Conservation (phyloP, 2,329 filamentous ascomycete genomes). For the Podosphaera fusca region DNA sequence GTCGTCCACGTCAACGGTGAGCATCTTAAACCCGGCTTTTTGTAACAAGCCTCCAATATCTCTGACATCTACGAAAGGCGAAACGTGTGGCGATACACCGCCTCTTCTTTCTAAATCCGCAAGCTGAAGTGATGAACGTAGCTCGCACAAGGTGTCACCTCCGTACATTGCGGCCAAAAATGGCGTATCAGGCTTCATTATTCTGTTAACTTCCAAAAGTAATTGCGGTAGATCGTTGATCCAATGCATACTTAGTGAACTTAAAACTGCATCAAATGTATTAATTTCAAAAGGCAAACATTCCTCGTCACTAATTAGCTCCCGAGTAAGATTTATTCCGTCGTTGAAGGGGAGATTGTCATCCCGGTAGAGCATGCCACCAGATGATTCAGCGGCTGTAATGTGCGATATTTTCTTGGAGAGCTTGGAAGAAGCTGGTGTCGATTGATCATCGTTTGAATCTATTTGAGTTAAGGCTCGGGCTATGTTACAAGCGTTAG, state of each 20-base stretch:
- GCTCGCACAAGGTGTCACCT: conserved; percentile 79
- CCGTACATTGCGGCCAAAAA: conserved; percentile 95
- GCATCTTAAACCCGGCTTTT: conserved; percentile 75
- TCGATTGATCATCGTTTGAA: conserved; percentile 33
- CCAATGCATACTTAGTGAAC: conserved; percentile 82
- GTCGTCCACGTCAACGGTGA: conserved; percentile 93
- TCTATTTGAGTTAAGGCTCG: conserved; percentile 52
- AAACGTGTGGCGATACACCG: conserved; percentile 79
- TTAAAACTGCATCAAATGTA: conserved; percentile 75
- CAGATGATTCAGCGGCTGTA: conserved; percentile 62
- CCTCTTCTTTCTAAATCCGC: conserved; percentile 76
- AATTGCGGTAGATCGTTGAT: conserved; percentile 85
- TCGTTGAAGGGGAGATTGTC: conserved; percentile 50
- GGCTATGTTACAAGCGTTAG: conserved; percentile 88
- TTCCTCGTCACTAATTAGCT: conserved; percentile 54
- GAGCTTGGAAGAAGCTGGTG: conserved; percentile 37
- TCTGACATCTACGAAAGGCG: conserved; percentile 72
- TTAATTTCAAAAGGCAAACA: conserved; percentile 51
- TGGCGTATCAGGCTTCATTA: conserved; percentile 73
- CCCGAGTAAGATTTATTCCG: conserved; percentile 45
- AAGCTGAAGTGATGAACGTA: conserved; percentile 79
- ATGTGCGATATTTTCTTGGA: conserved; percentile 49
- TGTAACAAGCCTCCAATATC: conserved; percentile 77
- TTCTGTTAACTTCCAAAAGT: conserved; percentile 60
- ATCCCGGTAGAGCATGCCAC: conserved; percentile 59